Conservation (phyloP, 768 basidiomycete genomes). For the Hydnomerulius pinastri region DNA sequence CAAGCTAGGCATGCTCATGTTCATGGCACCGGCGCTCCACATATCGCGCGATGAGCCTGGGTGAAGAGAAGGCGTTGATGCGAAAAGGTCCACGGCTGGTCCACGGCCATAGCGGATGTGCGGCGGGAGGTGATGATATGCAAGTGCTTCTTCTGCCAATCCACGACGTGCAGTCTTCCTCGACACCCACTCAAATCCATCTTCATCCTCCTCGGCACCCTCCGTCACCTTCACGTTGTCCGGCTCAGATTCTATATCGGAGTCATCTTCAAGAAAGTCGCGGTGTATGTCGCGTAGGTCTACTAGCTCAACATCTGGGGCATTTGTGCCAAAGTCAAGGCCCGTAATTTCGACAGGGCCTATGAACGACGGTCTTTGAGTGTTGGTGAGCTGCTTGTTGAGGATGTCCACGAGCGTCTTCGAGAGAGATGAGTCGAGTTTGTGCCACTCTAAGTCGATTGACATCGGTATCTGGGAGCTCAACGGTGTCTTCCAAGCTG, state of each 20-base stretch:
- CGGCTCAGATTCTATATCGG: slow-evolving; percentile 27
- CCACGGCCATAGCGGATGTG: slow-evolving; percentile 68
- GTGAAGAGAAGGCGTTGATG: slow-evolving; percentile 51
- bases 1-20: slow-evolving; percentile 40
- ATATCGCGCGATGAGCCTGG: slow-evolving; percentile 41
- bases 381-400: slow-evolving; percentile 72
- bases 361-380: slow-evolving; percentile 87
- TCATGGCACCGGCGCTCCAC: slow-evolving; percentile 38
- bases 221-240: slow-evolving; percentile 52
- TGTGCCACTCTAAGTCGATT: slow-evolving; percentile 92
- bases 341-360: slow-evolving; percentile 87
- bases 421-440: slow-evolving; percentile 74
- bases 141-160: slow-evolving; percentile 50
- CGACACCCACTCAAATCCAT: slow-evolving; percentile 83
- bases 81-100: slow-evolving; percentile 58
- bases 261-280: slow-evolving; percentile 86
- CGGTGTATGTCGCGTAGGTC: slow-evolving; percentile 93
- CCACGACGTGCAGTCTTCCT: slow-evolving; percentile 59
- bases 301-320: slow-evolving; percentile 87
- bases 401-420: slow-evolving; percentile 69
- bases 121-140: slow-evolving; percentile 71
- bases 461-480: slow-evolving; percentile 61
- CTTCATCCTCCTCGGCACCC: slow-evolving; percentile 63
- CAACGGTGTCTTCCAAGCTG: background rate
- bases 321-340: slow-evolving; percentile 81